A percentile compares a stretch with the other conserved stretches of the same genome.
phyloP scores from a whole-genome alignment of 257 asterid genomes.

The Parsonsia alboflavescens region DNA sequence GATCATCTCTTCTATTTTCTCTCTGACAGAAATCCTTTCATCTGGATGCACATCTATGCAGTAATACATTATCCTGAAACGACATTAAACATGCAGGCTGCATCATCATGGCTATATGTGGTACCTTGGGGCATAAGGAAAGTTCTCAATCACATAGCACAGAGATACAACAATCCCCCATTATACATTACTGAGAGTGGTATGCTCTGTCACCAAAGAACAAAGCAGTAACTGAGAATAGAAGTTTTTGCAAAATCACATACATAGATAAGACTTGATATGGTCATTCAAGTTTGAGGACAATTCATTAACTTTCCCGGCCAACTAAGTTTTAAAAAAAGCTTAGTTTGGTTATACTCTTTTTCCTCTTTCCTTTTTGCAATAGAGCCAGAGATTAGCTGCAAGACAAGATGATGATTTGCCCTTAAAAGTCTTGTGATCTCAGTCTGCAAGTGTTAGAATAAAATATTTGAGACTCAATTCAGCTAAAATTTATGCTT shows the following conservation, averaged over 20 bases:
- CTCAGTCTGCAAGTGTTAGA: neutral
- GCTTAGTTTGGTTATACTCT: neutral
- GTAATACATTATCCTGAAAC: conserved; percentile 3
- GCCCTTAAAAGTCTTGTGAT: neutral
- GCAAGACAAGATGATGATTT: neutral
- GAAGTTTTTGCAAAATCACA: neutral
- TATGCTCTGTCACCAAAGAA: conserved; percentile 14
- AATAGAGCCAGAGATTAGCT: neutral
- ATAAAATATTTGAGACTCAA: too few species aligned
- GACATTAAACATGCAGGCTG: conserved; percentile 36
- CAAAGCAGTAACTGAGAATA: neutral
- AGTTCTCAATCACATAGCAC: conserved; percentile 38
- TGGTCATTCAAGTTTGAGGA: neutral
- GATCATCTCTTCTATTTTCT: neutral
- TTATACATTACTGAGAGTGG: conserved; percentile 50
- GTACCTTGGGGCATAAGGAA: conserved; percentile 56
- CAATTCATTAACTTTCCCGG: neutral
- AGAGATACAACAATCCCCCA: conserved; percentile 41
- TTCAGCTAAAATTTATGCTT: too few species aligned
- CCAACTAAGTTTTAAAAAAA: neutral
- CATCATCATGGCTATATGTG: conserved; percentile 46
- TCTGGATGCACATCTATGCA: neutral
- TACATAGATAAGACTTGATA: neutral
- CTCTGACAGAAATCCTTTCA: neutral
- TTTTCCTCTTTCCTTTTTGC: neutral